A percentile compares a stretch with the other conserved stretches of the same genome.
These are phyloP conservation scores for Fusarium sublunatum DNA, from an alignment of 2,329 filamentous ascomycete genomes.

Conservation along the genomic window DNA sequence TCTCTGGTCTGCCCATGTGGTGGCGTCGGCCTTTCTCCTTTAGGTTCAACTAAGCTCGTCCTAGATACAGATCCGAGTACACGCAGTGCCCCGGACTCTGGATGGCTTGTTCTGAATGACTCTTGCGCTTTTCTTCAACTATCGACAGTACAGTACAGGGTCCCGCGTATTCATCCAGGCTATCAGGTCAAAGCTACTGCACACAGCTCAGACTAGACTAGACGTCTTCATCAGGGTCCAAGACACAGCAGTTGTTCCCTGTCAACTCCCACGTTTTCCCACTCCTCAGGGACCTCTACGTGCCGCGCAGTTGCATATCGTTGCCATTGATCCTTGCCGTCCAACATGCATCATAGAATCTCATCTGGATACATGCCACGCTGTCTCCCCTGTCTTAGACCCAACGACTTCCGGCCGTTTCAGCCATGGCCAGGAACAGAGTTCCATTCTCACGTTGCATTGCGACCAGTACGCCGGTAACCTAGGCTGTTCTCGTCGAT, in stretches of 20 bases:
- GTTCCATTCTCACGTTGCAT: constrained; percentile 21
- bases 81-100: constrained; percentile 31
- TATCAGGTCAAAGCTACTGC: background rate
- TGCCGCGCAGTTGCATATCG: constrained; percentile 26
- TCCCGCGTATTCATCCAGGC: background rate
- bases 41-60: constrained; percentile 40
- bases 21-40: constrained; percentile 39
- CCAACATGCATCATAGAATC: constrained; percentile 8
- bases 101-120: constrained; percentile 33
- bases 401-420: constrained; percentile 27
- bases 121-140: constrained; percentile 22
- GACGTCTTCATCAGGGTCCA: constrained; percentile 17
- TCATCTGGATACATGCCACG: constrained; percentile 12
- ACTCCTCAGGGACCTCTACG: constrained; percentile 16
- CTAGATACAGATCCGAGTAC: constrained; percentile 36
- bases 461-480: constrained; percentile 40
- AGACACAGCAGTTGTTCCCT: constrained; percentile 18
- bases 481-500: constrained; percentile 32
- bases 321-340: constrained; percentile 18
- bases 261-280: constrained; percentile 33
- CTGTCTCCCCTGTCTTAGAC: constrained; percentile 4
- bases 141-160: background rate
- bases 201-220: background rate
- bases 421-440: constrained; percentile 41
- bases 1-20: constrained; percentile 29